Conservation (phyloP, 371 early-diverging fungal genomes). For the Mortierella sp. region DNA sequence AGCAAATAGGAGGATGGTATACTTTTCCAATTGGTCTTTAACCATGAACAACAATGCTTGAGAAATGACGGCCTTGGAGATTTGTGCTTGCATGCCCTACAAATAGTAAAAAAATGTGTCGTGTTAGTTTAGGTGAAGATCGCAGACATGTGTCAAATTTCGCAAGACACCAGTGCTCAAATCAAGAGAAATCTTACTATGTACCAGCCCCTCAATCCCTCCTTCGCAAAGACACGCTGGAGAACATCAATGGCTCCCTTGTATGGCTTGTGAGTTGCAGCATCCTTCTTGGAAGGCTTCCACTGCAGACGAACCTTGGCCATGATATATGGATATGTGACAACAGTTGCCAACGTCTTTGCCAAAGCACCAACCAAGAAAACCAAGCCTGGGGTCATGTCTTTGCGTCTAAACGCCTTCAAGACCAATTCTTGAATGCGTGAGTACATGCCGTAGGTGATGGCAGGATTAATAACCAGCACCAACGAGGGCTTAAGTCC, state of each 20-base stretch:
- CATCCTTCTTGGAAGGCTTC: constrained; percentile 82
- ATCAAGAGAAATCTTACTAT: constrained; percentile 68
- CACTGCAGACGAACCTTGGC: constrained; percentile 97
- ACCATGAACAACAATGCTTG: constrained; percentile 96
- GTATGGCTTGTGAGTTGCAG: constrained; percentile 73
- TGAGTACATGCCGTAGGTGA: constrained; percentile 97
- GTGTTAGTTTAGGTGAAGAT: not conserved
- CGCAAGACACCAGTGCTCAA: constrained; percentile 1
- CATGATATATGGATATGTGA: constrained; percentile 98
- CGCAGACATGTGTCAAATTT: constrained; percentile 4
- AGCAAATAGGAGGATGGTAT: constrained; percentile 70
- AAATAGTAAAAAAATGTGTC: constrained; percentile 5
- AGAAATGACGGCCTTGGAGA: constrained; percentile 95
- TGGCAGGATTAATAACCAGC: constrained; percentile 95
- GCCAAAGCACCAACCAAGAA: constrained; percentile 93
- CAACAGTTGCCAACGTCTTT: constrained; percentile 91
- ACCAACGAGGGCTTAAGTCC: constrained; percentile 93
- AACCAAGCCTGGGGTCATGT: constrained; percentile 79
- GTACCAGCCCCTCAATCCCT: constrained; percentile 94
- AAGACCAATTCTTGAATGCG: constrained; percentile 79
- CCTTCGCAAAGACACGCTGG: constrained; percentile 77
- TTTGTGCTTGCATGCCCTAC: constrained; percentile 96
- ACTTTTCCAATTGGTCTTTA: constrained; percentile 89
- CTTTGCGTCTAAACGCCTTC: constrained; percentile 54
- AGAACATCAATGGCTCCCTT: constrained; percentile 91